phyloP scores from a whole-genome alignment of 495 filamentous ascomycete genomes.

The Penicillium malachiteum region DNA sequence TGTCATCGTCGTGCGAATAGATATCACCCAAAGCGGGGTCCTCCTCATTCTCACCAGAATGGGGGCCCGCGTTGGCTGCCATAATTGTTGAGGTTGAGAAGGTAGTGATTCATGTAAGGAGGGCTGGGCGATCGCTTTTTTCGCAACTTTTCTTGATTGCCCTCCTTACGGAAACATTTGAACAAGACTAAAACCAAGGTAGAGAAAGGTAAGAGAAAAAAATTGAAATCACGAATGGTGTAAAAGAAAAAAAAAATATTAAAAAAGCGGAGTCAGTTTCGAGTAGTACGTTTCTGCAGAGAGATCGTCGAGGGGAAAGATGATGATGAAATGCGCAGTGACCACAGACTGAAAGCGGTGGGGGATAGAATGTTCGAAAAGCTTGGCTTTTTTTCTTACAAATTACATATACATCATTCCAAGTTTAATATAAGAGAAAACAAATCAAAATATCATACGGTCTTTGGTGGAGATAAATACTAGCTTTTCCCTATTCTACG shows the following conservation, averaged over 20 bases:
- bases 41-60: conserved; percentile 37
- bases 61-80: conserved; percentile 18
- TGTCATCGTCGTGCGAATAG: conserved; percentile 35
- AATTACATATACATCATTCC: neutral
- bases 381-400: neutral
- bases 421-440: neutral
- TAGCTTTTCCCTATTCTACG: too few relatives aligned
- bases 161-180: conserved; percentile 15
- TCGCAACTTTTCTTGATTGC: conserved; percentile 13
- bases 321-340: conserved; percentile 8
- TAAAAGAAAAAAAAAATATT: conserved; percentile 6
- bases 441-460: neutral
- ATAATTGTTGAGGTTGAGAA: conserved; percentile 13
- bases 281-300: neutral
- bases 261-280: conserved; percentile 6
- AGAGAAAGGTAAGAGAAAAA: neutral
- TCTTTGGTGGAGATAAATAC: too few relatives aligned
- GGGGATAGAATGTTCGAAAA: conserved; percentile 1
- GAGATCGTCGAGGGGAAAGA: neutral
- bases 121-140: conserved; percentile 23
- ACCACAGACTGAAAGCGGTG: conserved; percentile 16
- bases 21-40: conserved; percentile 26
- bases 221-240: neutral
- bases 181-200: neutral
- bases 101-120: conserved; percentile 25